phyloP scores from a whole-genome alignment of 306 rosid genomes.

The Potentilla sterilis region DNA sequence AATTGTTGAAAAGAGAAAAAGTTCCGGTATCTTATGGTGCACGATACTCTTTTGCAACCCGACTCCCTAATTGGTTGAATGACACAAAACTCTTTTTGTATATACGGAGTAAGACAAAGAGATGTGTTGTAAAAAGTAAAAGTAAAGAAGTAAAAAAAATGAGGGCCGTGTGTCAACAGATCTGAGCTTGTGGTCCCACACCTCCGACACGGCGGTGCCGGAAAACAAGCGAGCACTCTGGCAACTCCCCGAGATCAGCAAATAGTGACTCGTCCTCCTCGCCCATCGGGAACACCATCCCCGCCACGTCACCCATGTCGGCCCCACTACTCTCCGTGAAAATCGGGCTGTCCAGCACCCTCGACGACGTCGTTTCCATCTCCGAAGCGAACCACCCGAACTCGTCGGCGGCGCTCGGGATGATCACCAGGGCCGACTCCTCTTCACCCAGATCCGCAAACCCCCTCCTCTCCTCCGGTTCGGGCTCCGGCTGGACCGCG shows the following conservation, averaged over 20 bases:
- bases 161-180: conserved; percentile 20
- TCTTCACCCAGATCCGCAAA: conserved; percentile 43
- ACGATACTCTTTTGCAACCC: conserved; percentile 15
- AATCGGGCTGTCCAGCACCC: conserved; percentile 54
- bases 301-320: conserved; percentile 36
- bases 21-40: conserved; percentile 29
- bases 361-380: conserved; percentile 58
- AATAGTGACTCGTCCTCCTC: conserved; percentile 84
- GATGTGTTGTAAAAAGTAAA: neutral
- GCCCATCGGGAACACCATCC: conserved; percentile 63
- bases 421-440: conserved; percentile 16
- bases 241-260: conserved; percentile 91
- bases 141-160: neutral
- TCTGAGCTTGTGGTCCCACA: conserved; percentile 52
- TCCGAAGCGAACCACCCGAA: conserved; percentile 70
- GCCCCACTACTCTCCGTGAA: conserved; percentile 32
- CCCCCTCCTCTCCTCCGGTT: conserved; percentile 27
- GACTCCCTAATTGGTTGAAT: conserved; percentile 5
- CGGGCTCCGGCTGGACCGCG: neutral
- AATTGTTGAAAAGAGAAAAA: neutral
- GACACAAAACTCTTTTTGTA: conserved; percentile 17
- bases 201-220: conserved; percentile 39
- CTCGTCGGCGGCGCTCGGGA: conserved; percentile 36
- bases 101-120: conserved; percentile 4
- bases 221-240: conserved; percentile 76